Base-by-base conservation (phyloP, 2,329 filamentous ascomycete genomes). In the Iodosphaeria phyllophila region DNA sequence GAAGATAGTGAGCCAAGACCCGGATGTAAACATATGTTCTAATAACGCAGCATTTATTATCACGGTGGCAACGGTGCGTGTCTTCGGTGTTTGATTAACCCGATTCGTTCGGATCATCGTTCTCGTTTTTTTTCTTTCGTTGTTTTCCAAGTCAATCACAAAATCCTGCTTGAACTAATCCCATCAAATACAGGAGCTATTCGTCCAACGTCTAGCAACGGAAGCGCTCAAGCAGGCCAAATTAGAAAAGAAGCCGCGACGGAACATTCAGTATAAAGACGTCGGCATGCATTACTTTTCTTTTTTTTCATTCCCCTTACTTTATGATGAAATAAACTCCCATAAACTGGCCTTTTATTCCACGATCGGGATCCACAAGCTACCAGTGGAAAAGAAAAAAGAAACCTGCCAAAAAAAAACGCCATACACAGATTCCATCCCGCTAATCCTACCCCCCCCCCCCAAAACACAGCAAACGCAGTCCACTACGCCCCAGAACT, bases 221-320 rank as follows among this genome's bases (percentile, higher is more conserved):
- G 78, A 91, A 47, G 74, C 76, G 14, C 74, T 92, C 46, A 84
- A 78, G 41, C 78, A 92, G 40, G 77, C 84, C 39, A 91, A 89
- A 44, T 66, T 83, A 1, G 89, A 95, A 51, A 69, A 76, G 39
- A 95, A 95, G 48, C 86, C 86, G 5, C 66, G 89, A 28, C 72
- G 84, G 31, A 93, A 91, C 42, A 76, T 98, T 32, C 89, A 95
- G 48, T 98, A 98, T 57, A 80, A 80, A 44, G 89, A 98, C 50
- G 64, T 98, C 20, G 75, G 78, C 83, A 56, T 29, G 61, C 42
- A 9, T 6, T 8, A 15, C 12, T n/a, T 15, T 25, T 13, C 17
- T 11, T 23, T 21, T 6, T 13, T n/a, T 12, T 16, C 7, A 13
- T 11, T n/a, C 11, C 12, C 16, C 7, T 10, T 14, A 24, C 16